Base-by-base conservation (phyloP, 1,139 yeast species). In the Sugiyamaella sp. region DNA sequence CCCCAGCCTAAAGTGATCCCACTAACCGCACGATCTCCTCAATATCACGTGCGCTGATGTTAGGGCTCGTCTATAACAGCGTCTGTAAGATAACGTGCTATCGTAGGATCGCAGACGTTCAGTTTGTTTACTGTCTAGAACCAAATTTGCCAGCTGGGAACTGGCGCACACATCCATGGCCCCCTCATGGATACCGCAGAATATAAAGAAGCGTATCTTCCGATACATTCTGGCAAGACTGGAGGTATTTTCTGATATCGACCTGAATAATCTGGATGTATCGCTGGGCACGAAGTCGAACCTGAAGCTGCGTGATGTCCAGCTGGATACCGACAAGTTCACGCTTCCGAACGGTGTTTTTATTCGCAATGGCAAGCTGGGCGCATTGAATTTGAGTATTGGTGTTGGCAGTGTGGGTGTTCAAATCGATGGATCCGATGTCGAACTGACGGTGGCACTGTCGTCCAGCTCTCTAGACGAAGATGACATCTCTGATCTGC, bases 161-260 rank as follows among this genome's bases (percentile, higher is more conserved):
- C 37, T 17, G 21, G 25, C 37, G 29, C 24, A 22, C 14, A 14
- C 21, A 22, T 32, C 25, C 50, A 57, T 57, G 60, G 62, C 60
- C 43, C 64, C 67, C 37, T 60, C 67, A 52, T 87, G 95, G 95
- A 78, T 86, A 68, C 93, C 95, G 9, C 91, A 85, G 66, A 86
- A 85, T 67, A 77, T 90, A 45, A 96, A 89, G 66, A 86, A 87
- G 70, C 76, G 96, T 63, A 80, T 90, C 47, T 79, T 90, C 49
- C 80, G 86, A 49, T 89, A 89, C 70, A 82, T 89, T 3, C 78
- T 90, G 20, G 89, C 86, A 66, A 95, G 89, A 68, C 79, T 90
- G 40, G 83, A 91, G n/a, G 71, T 90, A 40, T 88, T 90, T 66
- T 85, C 96, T 1, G 89, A 87, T 65, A 79, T 89, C 24, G 95